Conservation (phyloP, 2,329 filamentous ascomycete species). For the Talaromyces albobiverticillius region DNA sequence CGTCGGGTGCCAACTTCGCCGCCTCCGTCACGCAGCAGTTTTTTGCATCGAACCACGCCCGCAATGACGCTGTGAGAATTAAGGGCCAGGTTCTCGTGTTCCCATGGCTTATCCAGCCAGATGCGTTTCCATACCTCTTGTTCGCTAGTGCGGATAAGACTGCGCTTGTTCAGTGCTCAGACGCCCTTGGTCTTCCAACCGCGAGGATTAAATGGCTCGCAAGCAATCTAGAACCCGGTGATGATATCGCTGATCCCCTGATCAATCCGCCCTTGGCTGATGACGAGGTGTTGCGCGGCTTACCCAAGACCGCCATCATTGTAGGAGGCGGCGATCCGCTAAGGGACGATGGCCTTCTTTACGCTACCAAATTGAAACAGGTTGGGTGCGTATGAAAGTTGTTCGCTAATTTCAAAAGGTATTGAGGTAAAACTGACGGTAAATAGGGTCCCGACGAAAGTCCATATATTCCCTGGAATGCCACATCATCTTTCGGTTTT, state of each 20-base stretch:
- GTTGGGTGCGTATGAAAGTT: not conserved
- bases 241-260: not conserved
- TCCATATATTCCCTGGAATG: constrained; percentile 6
- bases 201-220: not conserved
- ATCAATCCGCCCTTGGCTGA: not conserved
- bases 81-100: constrained; percentile 4
- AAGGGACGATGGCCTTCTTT: constrained; percentile 3
- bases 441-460: not conserved
- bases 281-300: not conserved
- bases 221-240: not conserved
- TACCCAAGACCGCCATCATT: constrained; percentile 2
- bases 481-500: constrained; percentile 6
- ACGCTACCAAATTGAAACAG: not conserved
- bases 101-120: constrained; percentile 6
- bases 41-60: not conserved
- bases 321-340: constrained; percentile 1
- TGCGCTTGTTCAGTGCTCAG: not conserved
- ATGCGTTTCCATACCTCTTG: not conserved
- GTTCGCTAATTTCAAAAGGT: not conserved
- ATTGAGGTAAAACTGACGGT: not conserved
- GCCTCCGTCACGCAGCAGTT: constrained; percentile 2
- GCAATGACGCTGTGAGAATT: not conserved
- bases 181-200: not conserved
- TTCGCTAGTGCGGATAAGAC: not conserved
- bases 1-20: constrained; percentile 4